Conservation (phyloP, 2,329 filamentous ascomycete genomes). For the Penicillium sp. region DNA sequence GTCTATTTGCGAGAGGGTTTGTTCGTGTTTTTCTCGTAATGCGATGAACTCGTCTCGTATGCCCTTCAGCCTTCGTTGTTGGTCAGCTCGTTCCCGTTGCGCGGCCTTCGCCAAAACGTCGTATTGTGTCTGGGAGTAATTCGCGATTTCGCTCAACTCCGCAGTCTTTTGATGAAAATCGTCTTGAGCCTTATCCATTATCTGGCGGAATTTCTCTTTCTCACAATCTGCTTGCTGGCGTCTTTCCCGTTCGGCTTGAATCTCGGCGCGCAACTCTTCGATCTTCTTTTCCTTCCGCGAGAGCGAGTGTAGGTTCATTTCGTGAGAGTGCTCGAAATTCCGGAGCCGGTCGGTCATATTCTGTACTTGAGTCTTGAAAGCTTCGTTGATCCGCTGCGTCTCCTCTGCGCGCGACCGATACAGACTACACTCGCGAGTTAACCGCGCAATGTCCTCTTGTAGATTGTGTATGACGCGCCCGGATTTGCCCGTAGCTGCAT, state of each 20-base stretch:
- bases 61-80: slow-evolving; percentile 44
- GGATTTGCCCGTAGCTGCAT: slow-evolving; percentile 56
- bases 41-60: slow-evolving; percentile 41
- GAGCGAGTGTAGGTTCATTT: slow-evolving; percentile 52
- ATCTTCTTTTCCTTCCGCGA: slow-evolving; percentile 54
- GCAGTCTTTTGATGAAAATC: slow-evolving; percentile 45
- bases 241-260: slow-evolving; percentile 48
- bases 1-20: slow-evolving; percentile 42
- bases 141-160: slow-evolving; percentile 45
- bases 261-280: slow-evolving; percentile 49
- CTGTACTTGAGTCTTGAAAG: slow-evolving; percentile 49
- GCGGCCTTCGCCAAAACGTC: slow-evolving; percentile 48
- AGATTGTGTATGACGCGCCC: slow-evolving; percentile 57
- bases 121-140: slow-evolving; percentile 47
- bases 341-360: slow-evolving; percentile 52
- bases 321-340: slow-evolving; percentile 53
- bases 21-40: slow-evolving; percentile 42
- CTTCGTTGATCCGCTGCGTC: slow-evolving; percentile 52
- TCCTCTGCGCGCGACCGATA: slow-evolving; percentile 53
- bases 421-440: slow-evolving; percentile 53
- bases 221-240: slow-evolving; percentile 47
- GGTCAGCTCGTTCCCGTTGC: slow-evolving; percentile 48
- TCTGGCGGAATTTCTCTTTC: slow-evolving; percentile 41
- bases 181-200: slow-evolving; percentile 47
- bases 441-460: slow-evolving; percentile 55